Percentiles rank a stretch among this genome's conserved stretches.
phyloP scores from a whole-genome alignment of 257 asterid genomes.

The Fraxinus excelsior region DNA sequence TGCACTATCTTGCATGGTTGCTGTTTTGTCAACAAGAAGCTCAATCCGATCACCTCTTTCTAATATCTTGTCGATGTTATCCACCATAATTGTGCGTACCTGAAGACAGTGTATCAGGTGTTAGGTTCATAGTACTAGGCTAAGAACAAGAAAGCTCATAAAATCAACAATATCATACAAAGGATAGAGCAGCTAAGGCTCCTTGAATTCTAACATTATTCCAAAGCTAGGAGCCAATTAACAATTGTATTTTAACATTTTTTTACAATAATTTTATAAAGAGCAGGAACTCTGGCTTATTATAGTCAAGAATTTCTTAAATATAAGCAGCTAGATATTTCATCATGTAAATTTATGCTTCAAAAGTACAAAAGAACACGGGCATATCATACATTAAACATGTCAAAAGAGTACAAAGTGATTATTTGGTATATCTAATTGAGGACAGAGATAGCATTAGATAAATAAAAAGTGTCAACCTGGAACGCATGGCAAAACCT shows the following conservation, averaged over 20 bases:
- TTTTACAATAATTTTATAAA: neutral
- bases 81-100: slow-evolving; percentile 96
- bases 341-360: neutral
- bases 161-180: neutral
- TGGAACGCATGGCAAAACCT: slow-evolving; percentile 12
- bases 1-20: slow-evolving; percentile 96
- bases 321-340: neutral
- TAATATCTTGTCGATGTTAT: slow-evolving; percentile 92
- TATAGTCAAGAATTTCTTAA: neutral
- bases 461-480: neutral
- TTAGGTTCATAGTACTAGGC: slow-evolving; percentile 12
- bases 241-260: neutral
- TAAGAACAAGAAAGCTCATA: slow-evolving; percentile 7
- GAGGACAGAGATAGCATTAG: neutral
- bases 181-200: neutral
- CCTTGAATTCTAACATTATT: neutral
- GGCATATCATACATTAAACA: slow-evolving; percentile 1
- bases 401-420: slow-evolving; percentile 7
- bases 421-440: neutral
- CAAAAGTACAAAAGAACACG: neutral
- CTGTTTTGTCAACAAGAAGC: slow-evolving; percentile 95
- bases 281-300: neutral
- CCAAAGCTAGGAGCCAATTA: slow-evolving; percentile 1
- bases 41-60: slow-evolving; percentile 98
- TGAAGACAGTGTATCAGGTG: slow-evolving; percentile 37